A percentile compares a stretch with the other conserved stretches of the same genome.
Conservation (phyloP, 257 asterid genomes). For the Rauvolfia tetraphylla region DNA sequence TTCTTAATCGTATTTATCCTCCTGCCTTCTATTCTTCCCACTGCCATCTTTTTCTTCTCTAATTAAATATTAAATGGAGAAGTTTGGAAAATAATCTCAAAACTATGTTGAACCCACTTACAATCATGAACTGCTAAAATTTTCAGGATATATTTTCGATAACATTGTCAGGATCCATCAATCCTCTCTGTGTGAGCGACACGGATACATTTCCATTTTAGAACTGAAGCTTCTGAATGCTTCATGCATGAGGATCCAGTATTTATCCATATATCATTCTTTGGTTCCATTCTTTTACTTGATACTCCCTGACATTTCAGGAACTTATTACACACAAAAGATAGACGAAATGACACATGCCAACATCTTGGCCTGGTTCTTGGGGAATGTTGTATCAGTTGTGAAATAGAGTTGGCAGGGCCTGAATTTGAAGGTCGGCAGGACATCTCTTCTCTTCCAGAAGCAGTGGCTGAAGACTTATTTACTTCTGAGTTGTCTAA, state of each 20-base stretch:
- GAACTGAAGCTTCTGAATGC: conserved; percentile 1
- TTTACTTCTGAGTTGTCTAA: conserved; percentile 36
- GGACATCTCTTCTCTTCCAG: conserved; percentile 33
- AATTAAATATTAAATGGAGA: background rate
- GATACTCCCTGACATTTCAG: conserved; percentile 21
- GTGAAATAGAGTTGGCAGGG: conserved; percentile 41
- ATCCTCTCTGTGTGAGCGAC: background rate
- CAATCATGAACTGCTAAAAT: background rate
- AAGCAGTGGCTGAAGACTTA: conserved; percentile 34
- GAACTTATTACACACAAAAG: conserved; percentile 42
- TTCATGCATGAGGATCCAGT: background rate
- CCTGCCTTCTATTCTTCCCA: background rate
- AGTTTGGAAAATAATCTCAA: background rate
- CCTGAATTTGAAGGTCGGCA: conserved; percentile 41
- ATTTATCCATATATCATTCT: background rate
- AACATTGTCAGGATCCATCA: background rate
- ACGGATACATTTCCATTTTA: background rate
- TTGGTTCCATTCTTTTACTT: background rate
- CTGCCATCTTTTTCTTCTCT: background rate
- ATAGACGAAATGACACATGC: conserved; percentile 36
- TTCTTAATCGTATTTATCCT: background rate
- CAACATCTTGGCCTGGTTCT: conserved; percentile 32
- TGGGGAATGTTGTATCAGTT: conserved; percentile 44
- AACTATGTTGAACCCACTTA: background rate
- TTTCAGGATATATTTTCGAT: background rate